Evolutionary conservation across 2,329 filamentous ascomycete genomes (phyloP).

Genomic region (Mycocentrospora acerina): DNA sequence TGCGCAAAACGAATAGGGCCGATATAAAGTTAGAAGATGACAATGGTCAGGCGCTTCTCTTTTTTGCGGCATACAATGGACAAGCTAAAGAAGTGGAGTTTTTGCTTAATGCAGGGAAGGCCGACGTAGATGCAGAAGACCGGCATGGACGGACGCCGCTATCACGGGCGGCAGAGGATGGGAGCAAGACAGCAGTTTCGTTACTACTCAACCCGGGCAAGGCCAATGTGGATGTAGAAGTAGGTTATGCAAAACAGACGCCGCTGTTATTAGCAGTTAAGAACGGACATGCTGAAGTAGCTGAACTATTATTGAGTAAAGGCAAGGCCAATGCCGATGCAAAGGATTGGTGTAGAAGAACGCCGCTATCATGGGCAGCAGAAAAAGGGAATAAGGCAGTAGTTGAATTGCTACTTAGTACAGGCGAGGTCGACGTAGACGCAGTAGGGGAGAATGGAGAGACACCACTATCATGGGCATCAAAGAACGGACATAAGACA

Average conservation of each 20-base stretch:
- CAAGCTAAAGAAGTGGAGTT: background rate
- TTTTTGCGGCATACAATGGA: background rate
- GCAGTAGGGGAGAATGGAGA: background rate
- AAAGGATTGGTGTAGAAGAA: background rate
- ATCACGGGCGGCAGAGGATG: background rate
- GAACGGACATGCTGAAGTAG: background rate
- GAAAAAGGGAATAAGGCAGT: background rate
- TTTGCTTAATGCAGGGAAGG: background rate
- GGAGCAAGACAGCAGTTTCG: background rate
- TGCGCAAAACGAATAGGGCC: background rate
- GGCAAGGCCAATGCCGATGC: background rate
- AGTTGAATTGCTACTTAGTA: background rate
- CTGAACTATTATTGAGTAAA: background rate
- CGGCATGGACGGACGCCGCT: background rate
- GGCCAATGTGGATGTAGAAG: background rate
- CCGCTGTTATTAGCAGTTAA: background rate
- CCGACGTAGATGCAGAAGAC: background rate
- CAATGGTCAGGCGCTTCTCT: background rate
- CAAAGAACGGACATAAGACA: background rate
- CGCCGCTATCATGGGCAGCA: background rate
- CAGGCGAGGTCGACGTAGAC: background rate
- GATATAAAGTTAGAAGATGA: background rate
- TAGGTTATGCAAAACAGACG: background rate
- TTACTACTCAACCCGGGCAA: background rate
- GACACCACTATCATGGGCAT: constrained; percentile 1